Percentiles rank a stretch among this genome's conserved stretches.
phyloP scores from a whole-genome alignment of 1,139 yeast species.

The Hansenula sp. region DNA sequence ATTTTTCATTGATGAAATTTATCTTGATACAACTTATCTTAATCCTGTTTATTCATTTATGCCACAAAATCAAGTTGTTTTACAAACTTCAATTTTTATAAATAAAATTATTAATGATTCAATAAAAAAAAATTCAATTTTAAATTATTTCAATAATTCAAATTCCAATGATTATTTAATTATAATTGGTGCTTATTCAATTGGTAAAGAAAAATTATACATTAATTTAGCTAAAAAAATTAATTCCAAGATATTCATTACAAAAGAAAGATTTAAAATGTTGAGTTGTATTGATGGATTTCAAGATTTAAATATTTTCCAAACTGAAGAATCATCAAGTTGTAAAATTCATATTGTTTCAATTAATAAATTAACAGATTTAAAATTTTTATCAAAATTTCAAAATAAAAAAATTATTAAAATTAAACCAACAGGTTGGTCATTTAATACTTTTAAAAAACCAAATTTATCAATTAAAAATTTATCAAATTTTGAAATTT shows the following conservation, averaged over 20 bases:
- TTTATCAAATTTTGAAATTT: conserved; percentile 1
- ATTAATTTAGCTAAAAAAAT: conserved; percentile 58
- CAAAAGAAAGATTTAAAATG: conserved; percentile 41
- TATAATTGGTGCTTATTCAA: conserved; percentile 84
- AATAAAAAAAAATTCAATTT: conserved; percentile 29
- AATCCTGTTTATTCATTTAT: conserved; percentile 75
- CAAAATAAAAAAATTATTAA: conserved; percentile 2
- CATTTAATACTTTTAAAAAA: conserved; percentile 4
- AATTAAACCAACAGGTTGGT: conserved; percentile 11
- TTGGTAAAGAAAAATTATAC: conserved; percentile 88
- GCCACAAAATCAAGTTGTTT: conserved; percentile 64
- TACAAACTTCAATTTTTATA: conserved; percentile 52
- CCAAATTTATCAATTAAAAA: not conserved
- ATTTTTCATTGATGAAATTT: conserved; percentile 50
- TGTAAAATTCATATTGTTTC: conserved; percentile 7
- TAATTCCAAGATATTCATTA: conserved; percentile 48
- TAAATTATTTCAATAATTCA: conserved; percentile 30
- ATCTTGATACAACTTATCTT: conserved; percentile 86
- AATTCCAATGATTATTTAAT: conserved; percentile 40
- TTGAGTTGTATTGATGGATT: conserved; percentile 35
- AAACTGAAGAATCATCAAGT: conserved; percentile 17
- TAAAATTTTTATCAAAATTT: conserved; percentile 6
- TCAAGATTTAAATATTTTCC: conserved; percentile 24
- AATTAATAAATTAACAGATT: conserved; percentile 5
- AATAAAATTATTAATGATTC: conserved; percentile 25